Conservation (phyloP, 164 flowering plant genomes). For the Platanus orientalis region DNA sequence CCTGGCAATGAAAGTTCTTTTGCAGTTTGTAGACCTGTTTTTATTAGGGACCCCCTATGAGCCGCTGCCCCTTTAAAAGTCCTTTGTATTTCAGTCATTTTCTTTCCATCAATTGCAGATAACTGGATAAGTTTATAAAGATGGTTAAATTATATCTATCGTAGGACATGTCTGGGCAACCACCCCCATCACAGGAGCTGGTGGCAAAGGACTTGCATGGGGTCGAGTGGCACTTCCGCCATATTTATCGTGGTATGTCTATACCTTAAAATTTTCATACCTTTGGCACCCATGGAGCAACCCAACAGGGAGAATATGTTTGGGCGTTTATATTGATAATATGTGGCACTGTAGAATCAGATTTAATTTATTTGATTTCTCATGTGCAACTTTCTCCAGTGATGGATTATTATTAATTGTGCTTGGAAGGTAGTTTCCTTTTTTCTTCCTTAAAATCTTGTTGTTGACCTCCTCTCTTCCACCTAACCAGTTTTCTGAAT, state of each 20-base stretch:
- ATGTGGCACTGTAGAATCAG: no score
- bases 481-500: neutral
- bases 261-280: neutral
- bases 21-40: no score
- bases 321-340: no score
- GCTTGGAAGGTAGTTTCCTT: neutral
- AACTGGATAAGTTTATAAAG: neutral
- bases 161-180: constrained; percentile 54
- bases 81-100: no score
- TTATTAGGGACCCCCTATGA: no score
- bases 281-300: neutral
- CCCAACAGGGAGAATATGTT: neutral
- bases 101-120: no score
- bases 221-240: constrained; percentile 52
- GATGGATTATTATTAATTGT: neutral
- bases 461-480: no score
- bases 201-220: constrained; percentile 66
- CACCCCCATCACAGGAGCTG: constrained; percentile 52
- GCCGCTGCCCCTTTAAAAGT: no score
- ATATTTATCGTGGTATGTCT: constrained; percentile 52
- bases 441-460: no score
- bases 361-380: neutral
- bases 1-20: no score
- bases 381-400: neutral
- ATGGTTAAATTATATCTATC: neutral